A percentile compares a stretch with the other conserved stretches of the same genome.
Evolutionary conservation across 257 asterid genomes (phyloP).

Genomic region (Fraxinus quadrangulata): DNA sequence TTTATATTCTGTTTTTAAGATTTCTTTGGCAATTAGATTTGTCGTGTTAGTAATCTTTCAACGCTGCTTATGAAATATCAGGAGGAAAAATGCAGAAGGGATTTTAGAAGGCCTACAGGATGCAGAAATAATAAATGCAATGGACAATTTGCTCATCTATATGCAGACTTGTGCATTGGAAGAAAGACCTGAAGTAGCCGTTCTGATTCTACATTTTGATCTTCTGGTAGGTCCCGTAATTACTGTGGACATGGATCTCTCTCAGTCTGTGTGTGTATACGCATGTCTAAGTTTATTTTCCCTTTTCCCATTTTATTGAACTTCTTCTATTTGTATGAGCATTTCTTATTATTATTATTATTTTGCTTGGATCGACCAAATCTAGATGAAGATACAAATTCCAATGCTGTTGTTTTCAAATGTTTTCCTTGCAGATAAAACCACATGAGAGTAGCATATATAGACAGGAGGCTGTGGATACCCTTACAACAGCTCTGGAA

Average conservation of each 20-base stretch:
- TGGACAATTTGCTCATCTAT: conserved; percentile 46
- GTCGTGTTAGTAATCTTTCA: neutral
- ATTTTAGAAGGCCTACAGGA: conserved; percentile 51
- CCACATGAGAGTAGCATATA: conserved; percentile 30
- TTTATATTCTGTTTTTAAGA: neutral
- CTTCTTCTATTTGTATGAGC: no score
- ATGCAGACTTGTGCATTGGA: conserved; percentile 53
- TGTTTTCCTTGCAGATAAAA: conserved; percentile 45
- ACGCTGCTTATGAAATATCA: conserved; percentile 28
- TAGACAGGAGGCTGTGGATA: conserved; percentile 68
- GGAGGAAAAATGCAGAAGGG: conserved; percentile 56
- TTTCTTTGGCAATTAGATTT: conserved; percentile 11
- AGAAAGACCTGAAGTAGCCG: conserved; percentile 54
- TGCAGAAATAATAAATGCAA: conserved; percentile 42
- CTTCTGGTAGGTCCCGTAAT: conserved; percentile 55
- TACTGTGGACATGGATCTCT: no score
- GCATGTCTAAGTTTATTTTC: no score
- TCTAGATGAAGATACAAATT: no score
- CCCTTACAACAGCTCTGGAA: conserved; percentile 53
- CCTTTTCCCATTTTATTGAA: no score
- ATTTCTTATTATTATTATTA: no score
- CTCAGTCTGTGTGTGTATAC: no score
- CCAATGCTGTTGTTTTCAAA: no score
- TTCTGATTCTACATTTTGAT: conserved; percentile 63
- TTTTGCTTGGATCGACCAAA: no score